These are phyloP conservation scores for Colletotrichum godetiae DNA, from an alignment of 2,329 filamentous ascomycete genomes.

Conservation along the genomic window DNA sequence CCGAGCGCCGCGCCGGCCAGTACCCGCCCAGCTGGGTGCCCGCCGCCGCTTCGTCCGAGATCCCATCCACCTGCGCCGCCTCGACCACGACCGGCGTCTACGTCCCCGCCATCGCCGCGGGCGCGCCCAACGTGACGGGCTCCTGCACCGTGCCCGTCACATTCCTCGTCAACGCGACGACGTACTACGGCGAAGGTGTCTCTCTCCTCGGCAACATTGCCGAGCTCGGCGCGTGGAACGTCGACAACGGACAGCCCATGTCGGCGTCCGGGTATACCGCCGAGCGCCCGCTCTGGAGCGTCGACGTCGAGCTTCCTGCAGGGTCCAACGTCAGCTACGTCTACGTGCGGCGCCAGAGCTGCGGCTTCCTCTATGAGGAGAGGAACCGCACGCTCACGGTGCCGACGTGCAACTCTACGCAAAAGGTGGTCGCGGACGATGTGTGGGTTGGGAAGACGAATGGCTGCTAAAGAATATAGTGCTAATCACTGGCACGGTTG, in stretches of 20 bases:
- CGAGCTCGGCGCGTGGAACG: conserved; percentile 56
- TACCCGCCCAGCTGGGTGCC: conserved; percentile 45
- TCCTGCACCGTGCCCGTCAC: conserved; percentile 50
- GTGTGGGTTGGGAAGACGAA: conserved; percentile 49
- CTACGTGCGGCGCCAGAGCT: conserved; percentile 58
- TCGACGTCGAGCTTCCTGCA: conserved; percentile 51
- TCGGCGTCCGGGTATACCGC: conserved; percentile 54
- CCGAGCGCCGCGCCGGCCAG: conserved; percentile 50
- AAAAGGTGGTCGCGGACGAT: conserved; percentile 47
- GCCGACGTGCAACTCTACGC: conserved; percentile 46
- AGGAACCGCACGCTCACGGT: conserved; percentile 54
- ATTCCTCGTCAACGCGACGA: conserved; percentile 59
- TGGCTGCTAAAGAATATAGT: conserved; percentile 20
- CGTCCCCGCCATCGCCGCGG: conserved; percentile 47
- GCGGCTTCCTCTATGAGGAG: conserved; percentile 56
- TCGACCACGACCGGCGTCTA: conserved; percentile 44
- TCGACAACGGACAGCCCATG: conserved; percentile 51
- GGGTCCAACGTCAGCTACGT: conserved; percentile 56
- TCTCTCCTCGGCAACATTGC: conserved; percentile 55
- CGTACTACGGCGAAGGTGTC: conserved; percentile 59
- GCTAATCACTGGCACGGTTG: not conserved
- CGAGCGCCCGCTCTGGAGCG: conserved; percentile 57
- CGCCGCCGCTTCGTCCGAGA: conserved; percentile 30
- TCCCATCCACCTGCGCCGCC: conserved; percentile 42
- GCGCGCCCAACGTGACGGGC: conserved; percentile 46